Conservation (phyloP, 148 eudicot genomes). For the Cornus suecica region DNA sequence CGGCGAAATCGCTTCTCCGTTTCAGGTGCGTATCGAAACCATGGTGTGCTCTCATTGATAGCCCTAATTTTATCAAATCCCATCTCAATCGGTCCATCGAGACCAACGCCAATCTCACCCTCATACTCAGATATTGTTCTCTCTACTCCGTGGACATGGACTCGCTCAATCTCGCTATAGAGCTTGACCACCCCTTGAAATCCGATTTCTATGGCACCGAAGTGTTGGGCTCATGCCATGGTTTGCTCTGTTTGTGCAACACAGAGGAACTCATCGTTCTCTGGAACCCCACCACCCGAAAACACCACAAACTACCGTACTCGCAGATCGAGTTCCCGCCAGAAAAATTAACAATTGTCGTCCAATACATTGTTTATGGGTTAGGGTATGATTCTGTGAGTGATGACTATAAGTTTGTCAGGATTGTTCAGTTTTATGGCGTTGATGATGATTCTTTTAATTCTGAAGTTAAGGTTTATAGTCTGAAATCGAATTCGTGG, state of each 20-base stretch:
- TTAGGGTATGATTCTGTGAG: constrained; percentile 38
- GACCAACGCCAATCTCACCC: constrained; percentile 6
- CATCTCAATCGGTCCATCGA: constrained; percentile 27
- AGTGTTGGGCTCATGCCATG: constrained; percentile 38
- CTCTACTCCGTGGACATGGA: constrained; percentile 23
- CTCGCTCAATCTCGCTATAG: constrained; percentile 1
- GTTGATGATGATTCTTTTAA: constrained; percentile 3
- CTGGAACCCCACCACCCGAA: constrained; percentile 32
- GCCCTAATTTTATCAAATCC: constrained; percentile 24
- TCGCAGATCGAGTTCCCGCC: constrained; percentile 12
- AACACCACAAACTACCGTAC: constrained; percentile 14
- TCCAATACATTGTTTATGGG: constrained; percentile 22
- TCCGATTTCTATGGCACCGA: constrained; percentile 9
- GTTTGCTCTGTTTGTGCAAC: constrained; percentile 32
- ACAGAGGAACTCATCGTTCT: constrained; percentile 12
- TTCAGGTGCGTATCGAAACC: constrained; percentile 23
- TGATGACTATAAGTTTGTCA: constrained; percentile 49
- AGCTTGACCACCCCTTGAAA: constrained; percentile 26
- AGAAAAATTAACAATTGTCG: not conserved
- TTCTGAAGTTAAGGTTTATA: constrained; percentile 38
- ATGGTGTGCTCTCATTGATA: constrained; percentile 24
- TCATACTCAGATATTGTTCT: constrained; percentile 13
- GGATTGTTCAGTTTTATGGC: constrained; percentile 29
- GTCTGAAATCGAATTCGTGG: constrained; percentile 38
- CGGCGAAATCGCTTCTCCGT: constrained; percentile 16